These are phyloP conservation scores for Candida endomychidarum DNA, from an alignment of 805 yeast genomes.

Conservation along the genomic window DNA sequence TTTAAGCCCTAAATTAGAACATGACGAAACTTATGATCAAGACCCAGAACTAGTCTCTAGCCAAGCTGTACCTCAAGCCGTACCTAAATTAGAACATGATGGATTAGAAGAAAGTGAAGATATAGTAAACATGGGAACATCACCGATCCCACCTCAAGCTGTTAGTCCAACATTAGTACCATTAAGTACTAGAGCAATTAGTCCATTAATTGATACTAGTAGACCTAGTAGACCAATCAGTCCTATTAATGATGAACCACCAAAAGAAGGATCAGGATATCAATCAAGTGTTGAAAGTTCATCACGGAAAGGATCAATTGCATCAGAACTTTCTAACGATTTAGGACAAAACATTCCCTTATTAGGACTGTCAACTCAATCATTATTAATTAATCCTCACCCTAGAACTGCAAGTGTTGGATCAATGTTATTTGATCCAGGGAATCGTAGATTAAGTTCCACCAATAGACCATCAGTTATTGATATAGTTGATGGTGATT, in stretches of 20 bases:
- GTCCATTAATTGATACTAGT: conserved; percentile 8
- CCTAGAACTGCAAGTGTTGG: conserved; percentile 25
- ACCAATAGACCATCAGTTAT: conserved; percentile 19
- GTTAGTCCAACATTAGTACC: conserved; percentile 15
- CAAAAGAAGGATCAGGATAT: conserved; percentile 10
- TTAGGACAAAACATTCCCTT: conserved; percentile 33
- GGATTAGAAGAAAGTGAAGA: conserved; percentile 14
- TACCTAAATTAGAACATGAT: no score
- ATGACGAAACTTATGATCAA: no score
- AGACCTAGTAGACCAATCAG: conserved; percentile 3
- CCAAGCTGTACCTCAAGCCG: no score
- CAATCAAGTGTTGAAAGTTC: conserved; percentile 14
- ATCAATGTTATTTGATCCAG: conserved; percentile 23
- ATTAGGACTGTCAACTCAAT: conserved; percentile 25
- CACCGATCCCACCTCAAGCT: conserved; percentile 13
- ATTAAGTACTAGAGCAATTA: conserved; percentile 6
- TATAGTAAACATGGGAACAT: conserved; percentile 16
- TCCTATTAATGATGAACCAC: conserved; percentile 4
- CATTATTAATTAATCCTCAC: conserved; percentile 15
- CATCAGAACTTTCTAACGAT: conserved; percentile 21
- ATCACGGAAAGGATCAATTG: conserved; percentile 23
- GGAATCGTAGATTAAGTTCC: conserved; percentile 20
- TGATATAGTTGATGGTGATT: conserved; percentile 27
- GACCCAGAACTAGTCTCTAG: no score
- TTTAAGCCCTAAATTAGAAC: conserved; percentile 6